Percentiles rank a stretch among this genome's conserved stretches.
These are phyloP conservation scores for Solanum aculeatissimum DNA, from an alignment of 305 asterid species.

Conservation along the genomic window DNA sequence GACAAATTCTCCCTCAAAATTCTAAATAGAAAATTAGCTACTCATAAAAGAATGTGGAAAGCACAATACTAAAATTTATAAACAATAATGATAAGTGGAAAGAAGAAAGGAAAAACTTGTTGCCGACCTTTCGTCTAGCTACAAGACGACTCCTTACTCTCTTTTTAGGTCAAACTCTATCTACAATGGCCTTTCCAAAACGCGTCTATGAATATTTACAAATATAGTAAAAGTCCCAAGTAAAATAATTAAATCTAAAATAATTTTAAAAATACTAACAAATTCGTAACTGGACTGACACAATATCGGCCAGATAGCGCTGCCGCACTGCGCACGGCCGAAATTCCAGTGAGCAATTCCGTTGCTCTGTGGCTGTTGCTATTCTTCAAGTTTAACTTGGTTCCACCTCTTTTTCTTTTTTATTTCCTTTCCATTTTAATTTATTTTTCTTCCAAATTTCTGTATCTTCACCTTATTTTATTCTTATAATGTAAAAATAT, in stretches of 20 bases:
- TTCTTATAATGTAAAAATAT: no score
- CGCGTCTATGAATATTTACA: background rate
- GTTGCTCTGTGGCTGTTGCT: no score
- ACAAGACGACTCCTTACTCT: background rate
- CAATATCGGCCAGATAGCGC: no score
- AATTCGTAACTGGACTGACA: no score
- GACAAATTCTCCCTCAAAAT: background rate
- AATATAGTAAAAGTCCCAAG: background rate
- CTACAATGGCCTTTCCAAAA: background rate
- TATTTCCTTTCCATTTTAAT: no score
- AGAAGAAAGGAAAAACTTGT: background rate
- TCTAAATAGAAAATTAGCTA: background rate
- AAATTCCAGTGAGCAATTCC: no score
- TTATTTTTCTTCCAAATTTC: no score
- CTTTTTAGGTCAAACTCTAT: background rate
- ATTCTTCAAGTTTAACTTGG: no score
- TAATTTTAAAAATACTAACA: no score
- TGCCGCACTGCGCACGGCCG: no score
- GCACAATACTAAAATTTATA: background rate
- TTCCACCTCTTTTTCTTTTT: no score
- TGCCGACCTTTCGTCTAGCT: background rate
- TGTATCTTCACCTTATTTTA: no score
- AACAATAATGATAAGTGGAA: background rate
- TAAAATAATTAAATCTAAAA: background rate
- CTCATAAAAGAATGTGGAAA: background rate